Evolutionary conservation across 2,329 filamentous ascomycete species (phyloP), one percentile per base, ranked within the genome.

Genomic region (Lachnellula arida): DNA sequence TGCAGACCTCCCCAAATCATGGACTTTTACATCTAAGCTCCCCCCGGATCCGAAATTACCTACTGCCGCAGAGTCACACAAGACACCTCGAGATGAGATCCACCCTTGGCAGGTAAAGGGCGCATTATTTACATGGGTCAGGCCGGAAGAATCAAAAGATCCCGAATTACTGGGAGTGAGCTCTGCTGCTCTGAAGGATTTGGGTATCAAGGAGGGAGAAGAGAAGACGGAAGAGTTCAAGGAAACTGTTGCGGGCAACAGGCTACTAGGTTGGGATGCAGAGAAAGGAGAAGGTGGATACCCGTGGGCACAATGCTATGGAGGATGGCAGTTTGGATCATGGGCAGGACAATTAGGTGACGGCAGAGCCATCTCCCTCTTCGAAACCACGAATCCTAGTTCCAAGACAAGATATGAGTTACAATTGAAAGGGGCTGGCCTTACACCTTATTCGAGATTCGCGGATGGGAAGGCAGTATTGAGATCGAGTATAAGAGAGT

Each of bases 221-320:
- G 84, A 86, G 47, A 72, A 82, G 49, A 88, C 82, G 0, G 80
- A 88, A 0, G 86, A 89, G 11, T 97, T 97, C 70, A 81, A 82
- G 59, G 79, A 88, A 57, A 78, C 91, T 0, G 88, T 95, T 6
- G 84, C 89, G 0, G 94, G 94, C 2, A 96, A 94, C 70, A 86
- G 84, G 67, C 80, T 97, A 14, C 82, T 88, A 54, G 93, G 91
- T 49, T 89, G 88, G 82, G 81, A 91, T 61, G 81, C 87, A 56
- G 80, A 84, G 56, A 79, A 77, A 62, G 70, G 75, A 23, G 75
- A 84, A 56, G 87, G 88, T 19, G 85, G 94, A 44, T 99, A 99
- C 70, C 93, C 94, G 0, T 99, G 94, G 94, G 92, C 94, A 34
- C 94, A 99, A 74, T 97, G 94, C 75, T 99, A 99, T 71, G 94